phyloP scores from a whole-genome alignment of 164 flowering plant genomes.

The Liriodendron chinense region DNA sequence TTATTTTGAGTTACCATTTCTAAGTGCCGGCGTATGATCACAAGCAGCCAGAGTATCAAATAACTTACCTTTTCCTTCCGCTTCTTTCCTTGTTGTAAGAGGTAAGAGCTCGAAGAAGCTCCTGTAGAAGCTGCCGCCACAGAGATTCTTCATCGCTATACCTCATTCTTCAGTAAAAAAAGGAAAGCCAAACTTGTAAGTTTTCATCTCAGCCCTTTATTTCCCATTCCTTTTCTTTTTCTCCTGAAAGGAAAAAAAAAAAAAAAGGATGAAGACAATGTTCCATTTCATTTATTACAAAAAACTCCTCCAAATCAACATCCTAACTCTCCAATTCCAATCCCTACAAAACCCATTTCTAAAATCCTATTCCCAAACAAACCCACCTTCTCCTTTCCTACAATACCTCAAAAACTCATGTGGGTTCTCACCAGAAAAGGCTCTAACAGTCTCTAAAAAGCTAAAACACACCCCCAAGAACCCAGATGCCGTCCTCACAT shows the following conservation, averaged over 20 bases:
- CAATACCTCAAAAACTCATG: neutral
- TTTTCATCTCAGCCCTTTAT: neutral
- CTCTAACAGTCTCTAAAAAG: neutral
- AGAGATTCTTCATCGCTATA: neutral
- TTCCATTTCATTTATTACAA: neutral
- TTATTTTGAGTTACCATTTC: too few relatives aligned
- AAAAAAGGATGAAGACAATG: neutral
- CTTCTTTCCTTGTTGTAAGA: neutral
- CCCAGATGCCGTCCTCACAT: neutral
- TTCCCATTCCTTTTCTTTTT: neutral
- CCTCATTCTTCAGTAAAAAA: neutral
- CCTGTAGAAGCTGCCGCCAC: neutral
- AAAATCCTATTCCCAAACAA: neutral
- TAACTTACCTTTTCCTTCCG: neutral
- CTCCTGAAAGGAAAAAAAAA: too few relatives aligned
- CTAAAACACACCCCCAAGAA: neutral
- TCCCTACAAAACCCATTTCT: neutral
- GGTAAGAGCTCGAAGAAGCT: neutral
- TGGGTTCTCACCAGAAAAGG: neutral
- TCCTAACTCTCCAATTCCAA: neutral
- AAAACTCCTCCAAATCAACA: neutral
- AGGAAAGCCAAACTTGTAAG: neutral
- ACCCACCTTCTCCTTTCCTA: neutral
- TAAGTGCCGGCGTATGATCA: too few relatives aligned
- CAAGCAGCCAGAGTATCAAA: too few relatives aligned